Base-by-base conservation (phyloP, 1,284 basidiomycete genomes). In the Tilletia walkeri region DNA sequence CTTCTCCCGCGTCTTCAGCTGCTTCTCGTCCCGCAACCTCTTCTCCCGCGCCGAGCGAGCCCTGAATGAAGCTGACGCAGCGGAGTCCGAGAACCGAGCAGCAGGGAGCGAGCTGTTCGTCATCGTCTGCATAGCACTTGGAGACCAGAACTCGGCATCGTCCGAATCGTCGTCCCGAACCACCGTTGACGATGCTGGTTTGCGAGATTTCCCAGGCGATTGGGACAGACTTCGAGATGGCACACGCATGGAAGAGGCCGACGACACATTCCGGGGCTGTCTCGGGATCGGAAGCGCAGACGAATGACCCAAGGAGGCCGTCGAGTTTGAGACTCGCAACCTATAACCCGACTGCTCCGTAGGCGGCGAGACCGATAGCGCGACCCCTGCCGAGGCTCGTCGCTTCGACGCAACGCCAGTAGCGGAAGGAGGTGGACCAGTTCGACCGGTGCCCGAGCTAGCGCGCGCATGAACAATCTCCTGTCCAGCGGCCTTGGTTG, bases 401-500 rank as follows among this genome's bases (percentile, higher is more conserved):
- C 20, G n/a, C 14, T 39, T 14, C 1, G 50, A 24, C 50, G 47
- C 47, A 53, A 18, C 50, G 20, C 50, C 47, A 53, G 50, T 18
- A 3, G 50, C 50, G 20, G 10, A 10, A 53, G 10, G 18, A 53
- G 47, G 47, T 2, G 10, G 12, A n/a, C 47, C 12, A 1, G 12
- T 10, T n/a, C 50, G 18, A 53, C 50, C 50, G 50, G 18, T 24
- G 2, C 16, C 50, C 2, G 50, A 9, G 50, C 50, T 53, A 10
- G 50, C 50, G 20, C 50, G 50, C 50, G 50, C 7, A n/a, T 77
- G 75, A 18, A 81, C 75, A 34, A 81, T 69, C 69, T 82, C 81
- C 47, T 80, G 78, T 6, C 76, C 79, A 7, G 81, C 81, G 16
- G 81, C 81, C 2, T 74, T 73, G 50, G 80, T 78, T 39, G 81